Evolutionary conservation across 805 yeast species (phyloP).

Genomic region (Ogataea pignaliae): DNA sequence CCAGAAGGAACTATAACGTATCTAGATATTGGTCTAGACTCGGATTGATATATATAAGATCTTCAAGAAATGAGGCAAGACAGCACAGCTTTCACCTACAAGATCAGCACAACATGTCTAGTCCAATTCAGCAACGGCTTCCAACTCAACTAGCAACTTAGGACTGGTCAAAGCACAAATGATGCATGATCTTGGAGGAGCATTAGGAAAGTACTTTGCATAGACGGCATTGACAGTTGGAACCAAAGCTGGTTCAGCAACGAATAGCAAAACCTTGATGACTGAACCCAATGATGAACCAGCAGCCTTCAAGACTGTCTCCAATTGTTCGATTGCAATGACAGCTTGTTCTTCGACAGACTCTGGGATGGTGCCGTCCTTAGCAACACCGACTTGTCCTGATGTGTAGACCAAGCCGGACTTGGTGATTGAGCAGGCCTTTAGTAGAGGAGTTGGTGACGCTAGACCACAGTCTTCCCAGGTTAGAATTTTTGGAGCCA

Average conservation of each 20-base stretch:
- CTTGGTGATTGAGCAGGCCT: slow-evolving; percentile 21
- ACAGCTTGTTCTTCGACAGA: slow-evolving; percentile 42
- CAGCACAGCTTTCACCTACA: background rate
- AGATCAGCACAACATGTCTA: background rate
- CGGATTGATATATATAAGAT: no score
- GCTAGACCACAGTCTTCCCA: slow-evolving; percentile 23
- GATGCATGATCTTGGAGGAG: slow-evolving; percentile 50
- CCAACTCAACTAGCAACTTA: slow-evolving; percentile 44
- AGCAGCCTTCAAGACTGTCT: slow-evolving; percentile 36
- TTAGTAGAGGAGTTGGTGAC: slow-evolving; percentile 15
- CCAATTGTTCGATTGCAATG: slow-evolving; percentile 39
- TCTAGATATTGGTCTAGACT: no score
- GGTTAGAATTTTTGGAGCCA: slow-evolving; percentile 18
- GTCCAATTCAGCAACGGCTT: slow-evolving; percentile 32
- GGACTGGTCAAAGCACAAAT: slow-evolving; percentile 45
- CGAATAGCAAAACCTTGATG: slow-evolving; percentile 44
- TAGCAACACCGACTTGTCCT: slow-evolving; percentile 24
- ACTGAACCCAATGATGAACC: slow-evolving; percentile 42
- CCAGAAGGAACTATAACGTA: no score
- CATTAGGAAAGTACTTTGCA: slow-evolving; percentile 40
- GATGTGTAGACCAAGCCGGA: slow-evolving; percentile 25
- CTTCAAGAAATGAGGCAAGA: no score
- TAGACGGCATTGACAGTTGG: slow-evolving; percentile 43
- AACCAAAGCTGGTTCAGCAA: slow-evolving; percentile 38
- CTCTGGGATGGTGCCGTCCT: slow-evolving; percentile 37